Base-by-base conservation (phyloP, 2,329 filamentous ascomycete species). In the Trichoderma koningiopsis region DNA sequence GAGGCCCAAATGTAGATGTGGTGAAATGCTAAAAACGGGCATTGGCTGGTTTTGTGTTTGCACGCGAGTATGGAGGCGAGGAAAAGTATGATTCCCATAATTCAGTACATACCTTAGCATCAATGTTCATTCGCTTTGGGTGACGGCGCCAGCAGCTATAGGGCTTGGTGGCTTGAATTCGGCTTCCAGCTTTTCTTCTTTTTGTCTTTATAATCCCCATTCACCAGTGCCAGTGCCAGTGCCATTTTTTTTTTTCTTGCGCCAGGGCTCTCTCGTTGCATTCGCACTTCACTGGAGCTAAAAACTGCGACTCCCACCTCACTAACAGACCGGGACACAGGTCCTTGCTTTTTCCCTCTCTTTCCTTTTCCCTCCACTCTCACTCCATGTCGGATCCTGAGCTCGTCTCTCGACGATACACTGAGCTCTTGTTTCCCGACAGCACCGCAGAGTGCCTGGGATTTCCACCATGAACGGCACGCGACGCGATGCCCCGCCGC, bases 401-500 rank as follows among this genome's bases (percentile, higher is more conserved):
- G 33, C 65, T 62, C 66, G 69, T 59, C 69, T 53, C 64, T 57
- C 69, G 64, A 63, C 69, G 64, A 64, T 52, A 56, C 56, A 59
- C 68, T 52, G 72, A 71, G 47, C 29, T 59, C 65, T 57, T 69
- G 57, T 56, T 57, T 31, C 63, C 57, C 53, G 59, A 61, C 56
- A 57, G 63, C 69, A 63, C 62, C 43, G 71, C 66, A 55, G 68
- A 40, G 29, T 67, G 56, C 53, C 37, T 70, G 70, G 70, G 69
- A 69, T 57, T 71, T 70, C 72, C 72, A 73, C 70, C 74, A 81
- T 80, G 79, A 74, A 73, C 76, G 75, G 74, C 73, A 71, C 73
- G 74, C 76, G 74, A 75, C 74, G 72, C 72, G 75, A 78, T 75
- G 75, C 76, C 74, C 78, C 75, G 75, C 77, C 73, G 70, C 73